A percentile compares a stretch with the other conserved stretches of the same genome.
These are phyloP conservation scores for Yamadazyma kanchanaburiensis DNA, from an alignment of 1,139 yeast genomes.

Conservation along the genomic window DNA sequence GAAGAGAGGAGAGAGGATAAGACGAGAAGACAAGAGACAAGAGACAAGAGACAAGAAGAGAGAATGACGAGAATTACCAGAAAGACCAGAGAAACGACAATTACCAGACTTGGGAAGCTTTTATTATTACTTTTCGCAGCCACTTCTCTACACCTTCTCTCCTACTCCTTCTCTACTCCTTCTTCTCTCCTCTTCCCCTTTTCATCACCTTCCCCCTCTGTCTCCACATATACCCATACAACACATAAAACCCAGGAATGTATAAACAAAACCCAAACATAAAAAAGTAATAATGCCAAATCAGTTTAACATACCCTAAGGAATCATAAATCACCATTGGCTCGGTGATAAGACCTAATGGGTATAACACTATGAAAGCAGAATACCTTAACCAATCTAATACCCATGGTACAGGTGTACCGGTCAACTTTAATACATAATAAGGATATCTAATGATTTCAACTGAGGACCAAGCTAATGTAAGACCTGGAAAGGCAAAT, in stretches of 20 bases:
- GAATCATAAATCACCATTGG: slow-evolving; percentile 27
- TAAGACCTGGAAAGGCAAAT: slow-evolving; percentile 22
- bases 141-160: no score
- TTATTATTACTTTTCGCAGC: no score
- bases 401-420: slow-evolving; percentile 15
- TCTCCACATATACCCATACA: slow-evolving; percentile 32
- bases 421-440: slow-evolving; percentile 19
- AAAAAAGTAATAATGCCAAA: slow-evolving; percentile 22
- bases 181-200: no score
- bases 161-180: no score
- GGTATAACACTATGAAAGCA: slow-evolving; percentile 31
- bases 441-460: slow-evolving; percentile 32
- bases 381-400: slow-evolving; percentile 32
- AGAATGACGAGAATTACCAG: no score
- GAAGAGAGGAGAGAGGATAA: no score
- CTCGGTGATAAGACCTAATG: slow-evolving; percentile 32
- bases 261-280: slow-evolving; percentile 26
- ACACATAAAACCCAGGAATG: slow-evolving; percentile 29
- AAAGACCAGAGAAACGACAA: no score
- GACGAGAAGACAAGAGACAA: no score
- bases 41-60: no score
- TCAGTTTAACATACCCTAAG: slow-evolving; percentile 9
- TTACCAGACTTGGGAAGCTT: no score
- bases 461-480: slow-evolving; percentile 32
- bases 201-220: slow-evolving; percentile 23